Evolutionary conservation across 495 filamentous ascomycete species (phyloP).

Genomic region (Podospora pseudoanserina): DNA sequence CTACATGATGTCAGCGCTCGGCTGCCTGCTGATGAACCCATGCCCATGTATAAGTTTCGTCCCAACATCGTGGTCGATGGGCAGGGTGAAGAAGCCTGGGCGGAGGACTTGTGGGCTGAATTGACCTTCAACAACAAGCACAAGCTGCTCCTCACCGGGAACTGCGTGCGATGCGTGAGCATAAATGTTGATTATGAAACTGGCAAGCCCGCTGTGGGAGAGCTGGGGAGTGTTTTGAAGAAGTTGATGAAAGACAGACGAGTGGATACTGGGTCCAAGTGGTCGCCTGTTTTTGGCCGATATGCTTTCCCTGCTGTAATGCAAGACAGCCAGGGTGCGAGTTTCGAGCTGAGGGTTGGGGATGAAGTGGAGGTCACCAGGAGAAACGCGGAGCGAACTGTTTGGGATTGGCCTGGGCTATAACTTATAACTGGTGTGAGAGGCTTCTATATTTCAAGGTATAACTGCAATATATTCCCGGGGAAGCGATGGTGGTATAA

Average conservation of each 20-base stretch:
- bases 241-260: constrained; percentile 72
- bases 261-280: constrained; percentile 70
- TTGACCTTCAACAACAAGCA: constrained; percentile 47
- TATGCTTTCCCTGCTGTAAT: constrained; percentile 60
- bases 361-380: constrained; percentile 64
- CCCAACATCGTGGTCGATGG: constrained; percentile 76
- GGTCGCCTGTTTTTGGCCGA: constrained; percentile 77
- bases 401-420: constrained; percentile 42
- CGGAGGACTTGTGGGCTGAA: constrained; percentile 86
- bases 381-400: constrained; percentile 55
- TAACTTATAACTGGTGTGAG: background rate
- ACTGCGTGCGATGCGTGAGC: constrained; percentile 75
- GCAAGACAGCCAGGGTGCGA: constrained; percentile 36
- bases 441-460: too few relatives aligned
- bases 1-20: constrained; percentile 61
- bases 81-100: constrained; percentile 56
- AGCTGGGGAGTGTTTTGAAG: constrained; percentile 67
- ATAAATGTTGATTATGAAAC: constrained; percentile 82
- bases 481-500: background rate
- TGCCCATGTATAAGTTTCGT: constrained; percentile 78
- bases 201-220: constrained; percentile 60
- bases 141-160: constrained; percentile 62
- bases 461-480: background rate
- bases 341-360: constrained; percentile 55
- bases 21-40: constrained; percentile 48